Evolutionary conservation across 768 basidiomycete genomes (phyloP), one percentile per base, ranked within the genome.

Genomic region (Termitomyces sp.): DNA sequence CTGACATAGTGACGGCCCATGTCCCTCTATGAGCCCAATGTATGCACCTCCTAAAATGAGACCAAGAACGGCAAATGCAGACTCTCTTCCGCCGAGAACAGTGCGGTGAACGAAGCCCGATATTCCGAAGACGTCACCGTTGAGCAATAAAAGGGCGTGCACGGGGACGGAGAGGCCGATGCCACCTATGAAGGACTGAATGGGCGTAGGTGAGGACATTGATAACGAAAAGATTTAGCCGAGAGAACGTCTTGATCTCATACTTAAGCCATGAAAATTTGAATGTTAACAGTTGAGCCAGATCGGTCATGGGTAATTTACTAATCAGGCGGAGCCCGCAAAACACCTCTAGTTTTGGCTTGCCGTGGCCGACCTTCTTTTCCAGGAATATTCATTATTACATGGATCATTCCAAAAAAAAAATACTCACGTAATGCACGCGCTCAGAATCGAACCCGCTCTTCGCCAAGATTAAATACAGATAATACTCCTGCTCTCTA

Each of bases 71-170:
- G 75, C 76, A 2, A 69, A 67, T 1, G 72, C 50, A 3, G 74
- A 76, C 48, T 82, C 83, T 31, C 62, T 61, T 56, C 68, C 67
- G 17, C 83, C 81, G 28, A 71, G 71, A 7, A 75, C 66, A 0
- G 79, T 74, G 48, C 76, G 73, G 64, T 85, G 80, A 3, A 86
- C 62, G 60, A 85, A 84, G 17, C 83, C 83, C 26, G 83, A 85
- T 52, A 86, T 78, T 1, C 85, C 85, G 58, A 84, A 81, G 47
- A 79, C 75, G 55, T 71, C 73, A 23, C 83, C 82, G 55, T 83
- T 85, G 41, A 83, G 71, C 14, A 81, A 63, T 31, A 82, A 66
- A 5, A 85, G 69, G 15, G 78, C 67, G 60, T 85, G 79, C 3
- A 78, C 76, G 1, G 84, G 73, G 35, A 84, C 50, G 23, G 82